Conservation (phyloP, 2,329 filamentous ascomycete genomes). For the Lasiodiplodia citricola region DNA sequence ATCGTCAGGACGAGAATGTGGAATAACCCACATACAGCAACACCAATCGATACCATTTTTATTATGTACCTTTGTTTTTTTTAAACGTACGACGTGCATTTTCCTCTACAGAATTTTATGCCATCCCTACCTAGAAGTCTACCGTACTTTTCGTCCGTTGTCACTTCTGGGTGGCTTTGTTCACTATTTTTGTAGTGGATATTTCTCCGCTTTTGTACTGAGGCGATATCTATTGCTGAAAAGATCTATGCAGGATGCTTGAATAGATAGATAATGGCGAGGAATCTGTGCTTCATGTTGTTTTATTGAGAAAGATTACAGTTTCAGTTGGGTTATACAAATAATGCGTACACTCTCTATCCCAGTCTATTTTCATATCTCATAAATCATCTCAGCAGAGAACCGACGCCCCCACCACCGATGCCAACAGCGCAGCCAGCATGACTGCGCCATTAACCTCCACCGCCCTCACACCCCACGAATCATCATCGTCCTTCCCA, state of each 20-base stretch:
- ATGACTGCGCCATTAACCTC: neutral
- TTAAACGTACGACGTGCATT: too few relatives aligned
- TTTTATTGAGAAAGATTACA: too few relatives aligned
- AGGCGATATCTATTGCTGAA: neutral
- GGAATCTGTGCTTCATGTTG: neutral
- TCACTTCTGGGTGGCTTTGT: too few relatives aligned
- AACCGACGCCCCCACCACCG: neutral
- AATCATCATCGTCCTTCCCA: neutral
- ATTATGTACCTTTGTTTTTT: too few relatives aligned
- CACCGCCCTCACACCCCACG: neutral
- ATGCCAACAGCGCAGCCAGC: neutral
- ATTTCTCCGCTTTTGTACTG: neutral
- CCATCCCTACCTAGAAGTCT: too few relatives aligned
- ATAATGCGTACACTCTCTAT: neutral
- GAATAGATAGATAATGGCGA: neutral
- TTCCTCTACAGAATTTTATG: too few relatives aligned
- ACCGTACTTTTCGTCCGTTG: too few relatives aligned
- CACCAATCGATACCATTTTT: too few relatives aligned
- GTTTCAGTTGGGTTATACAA: neutral
- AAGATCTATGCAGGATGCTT: too few relatives aligned
- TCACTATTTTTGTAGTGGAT: too few relatives aligned
- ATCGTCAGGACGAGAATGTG: too few relatives aligned
- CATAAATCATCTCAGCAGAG: neutral
- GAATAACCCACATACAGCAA: too few relatives aligned
- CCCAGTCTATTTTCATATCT: neutral